Evolutionary conservation across 2,329 filamentous ascomycete genomes (phyloP).

Genomic region (Colletotrichum sp.): DNA sequence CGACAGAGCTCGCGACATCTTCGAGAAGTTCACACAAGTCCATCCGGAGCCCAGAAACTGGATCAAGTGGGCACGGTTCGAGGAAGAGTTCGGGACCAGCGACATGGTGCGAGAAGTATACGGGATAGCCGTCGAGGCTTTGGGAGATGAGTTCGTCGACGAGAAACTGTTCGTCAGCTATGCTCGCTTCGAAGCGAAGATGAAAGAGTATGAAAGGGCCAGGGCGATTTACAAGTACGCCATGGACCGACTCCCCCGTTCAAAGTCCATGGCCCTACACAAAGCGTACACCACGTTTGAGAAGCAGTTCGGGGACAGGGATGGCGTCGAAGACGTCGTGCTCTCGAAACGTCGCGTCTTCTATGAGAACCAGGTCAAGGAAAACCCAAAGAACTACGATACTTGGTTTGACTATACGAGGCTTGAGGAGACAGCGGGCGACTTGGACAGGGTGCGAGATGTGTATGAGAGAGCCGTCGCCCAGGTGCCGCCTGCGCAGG

Average conservation of each 20-base stretch:
- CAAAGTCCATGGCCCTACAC: constrained; percentile 82
- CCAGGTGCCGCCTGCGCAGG: constrained; percentile 91
- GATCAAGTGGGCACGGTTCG: constrained; percentile 98
- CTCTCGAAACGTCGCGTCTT: constrained; percentile 90
- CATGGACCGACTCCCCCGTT: constrained; percentile 86
- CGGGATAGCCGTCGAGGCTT: constrained; percentile 81
- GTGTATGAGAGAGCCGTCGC: constrained; percentile 96
- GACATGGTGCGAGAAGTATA: constrained; percentile 93
- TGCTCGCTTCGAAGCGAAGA: constrained; percentile 90
- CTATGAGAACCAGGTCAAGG: constrained; percentile 93
- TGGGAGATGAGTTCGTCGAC: constrained; percentile 95
- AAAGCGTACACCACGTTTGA: constrained; percentile 97
- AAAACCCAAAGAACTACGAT: constrained; percentile 97
- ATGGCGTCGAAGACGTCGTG: constrained; percentile 94
- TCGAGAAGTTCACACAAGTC: constrained; percentile 86
- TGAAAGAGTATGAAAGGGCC: constrained; percentile 94
- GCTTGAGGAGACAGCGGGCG: constrained; percentile 84
- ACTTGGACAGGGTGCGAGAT: constrained; percentile 84
- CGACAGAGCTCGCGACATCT: constrained; percentile 87
- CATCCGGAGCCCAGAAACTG: constrained; percentile 95
- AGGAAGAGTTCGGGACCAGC: constrained; percentile 92
- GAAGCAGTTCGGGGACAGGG: constrained; percentile 93
- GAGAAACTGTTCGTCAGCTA: constrained; percentile 96
- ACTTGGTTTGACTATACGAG: constrained; percentile 95
- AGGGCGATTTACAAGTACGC: constrained; percentile 97